These are phyloP conservation scores for Oxytropis ochrocephala DNA, from an alignment of 306 rosid genomes.

Conservation along the genomic window DNA sequence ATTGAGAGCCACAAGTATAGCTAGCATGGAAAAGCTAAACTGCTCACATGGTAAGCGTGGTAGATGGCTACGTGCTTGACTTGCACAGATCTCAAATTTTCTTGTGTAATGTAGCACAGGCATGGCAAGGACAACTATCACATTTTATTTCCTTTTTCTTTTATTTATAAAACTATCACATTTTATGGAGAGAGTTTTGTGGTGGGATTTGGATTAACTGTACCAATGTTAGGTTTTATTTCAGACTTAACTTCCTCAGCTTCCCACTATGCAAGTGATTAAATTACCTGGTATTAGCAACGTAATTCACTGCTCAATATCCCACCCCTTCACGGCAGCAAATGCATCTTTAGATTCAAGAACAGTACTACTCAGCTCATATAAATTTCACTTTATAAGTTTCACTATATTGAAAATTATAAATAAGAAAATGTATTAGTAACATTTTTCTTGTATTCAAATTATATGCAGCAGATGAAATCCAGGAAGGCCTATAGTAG, in stretches of 20 bases:
- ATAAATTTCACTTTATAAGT: no score
- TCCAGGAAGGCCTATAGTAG: no score
- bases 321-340: neutral
- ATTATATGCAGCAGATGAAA: no score
- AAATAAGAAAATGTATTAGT: no score
- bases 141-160: neutral
- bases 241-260: neutral
- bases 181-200: no score
- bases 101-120: neutral
- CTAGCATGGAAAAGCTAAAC: slow-evolving; percentile 7
- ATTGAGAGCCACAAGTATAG: neutral
- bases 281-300: no score
- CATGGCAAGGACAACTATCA: neutral
- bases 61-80: neutral
- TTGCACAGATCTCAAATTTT: neutral
- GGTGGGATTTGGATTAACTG: no score
- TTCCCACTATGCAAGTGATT: neutral
- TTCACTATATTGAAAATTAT: no score
- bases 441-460: no score
- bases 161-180: no score
- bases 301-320: neutral
- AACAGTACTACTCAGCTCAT: neutral
- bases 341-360: neutral
- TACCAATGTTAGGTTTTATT: neutral
- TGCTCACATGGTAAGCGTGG: slow-evolving; percentile 4